Evolutionary conservation across 768 basidiomycete species (phyloP).

Genomic region (Lactifluus piperatus): DNA sequence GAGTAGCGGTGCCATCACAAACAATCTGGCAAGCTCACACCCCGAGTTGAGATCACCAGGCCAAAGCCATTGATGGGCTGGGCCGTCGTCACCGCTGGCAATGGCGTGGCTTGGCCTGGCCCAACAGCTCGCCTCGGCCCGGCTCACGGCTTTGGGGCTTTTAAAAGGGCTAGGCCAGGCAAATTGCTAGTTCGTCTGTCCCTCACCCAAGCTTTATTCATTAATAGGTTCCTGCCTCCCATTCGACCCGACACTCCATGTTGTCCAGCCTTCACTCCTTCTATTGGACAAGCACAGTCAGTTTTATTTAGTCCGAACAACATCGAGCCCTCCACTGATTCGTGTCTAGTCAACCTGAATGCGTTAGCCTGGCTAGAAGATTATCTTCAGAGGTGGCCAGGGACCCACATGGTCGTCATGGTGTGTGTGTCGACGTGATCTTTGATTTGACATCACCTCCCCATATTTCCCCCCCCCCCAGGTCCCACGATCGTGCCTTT

Average conservation of each 20-base stretch:
- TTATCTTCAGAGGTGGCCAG: constrained; percentile 91
- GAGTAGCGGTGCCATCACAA: too few species aligned
- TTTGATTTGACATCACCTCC: neutral
- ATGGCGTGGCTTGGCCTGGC: too few species aligned
- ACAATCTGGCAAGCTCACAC: too few species aligned
- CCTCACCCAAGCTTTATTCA: constrained; percentile 89
- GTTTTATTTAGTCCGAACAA: constrained; percentile 20
- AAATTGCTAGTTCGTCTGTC: too few species aligned
- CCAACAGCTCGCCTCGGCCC: too few species aligned
- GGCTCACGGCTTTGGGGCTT: too few species aligned
- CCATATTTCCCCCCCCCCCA: constrained; percentile 30
- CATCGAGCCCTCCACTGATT: constrained; percentile 2
- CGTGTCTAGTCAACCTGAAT: constrained; percentile 69
- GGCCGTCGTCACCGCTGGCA: too few species aligned
- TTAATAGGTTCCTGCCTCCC: neutral
- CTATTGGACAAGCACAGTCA: constrained; percentile 90
- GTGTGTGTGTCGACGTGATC: constrained; percentile 38
- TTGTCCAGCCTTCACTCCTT: constrained; percentile 55
- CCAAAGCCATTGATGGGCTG: too few species aligned
- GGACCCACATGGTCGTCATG: constrained; percentile 90
- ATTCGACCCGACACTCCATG: neutral
- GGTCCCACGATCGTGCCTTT: constrained; percentile 97
- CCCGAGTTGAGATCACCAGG: too few species aligned
- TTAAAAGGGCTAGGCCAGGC: too few species aligned
- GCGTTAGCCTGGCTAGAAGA: constrained; percentile 97